These are phyloP conservation scores for Zalaria sp. DNA, from an alignment of 2,329 filamentous ascomycete genomes.

Conservation along the genomic window DNA sequence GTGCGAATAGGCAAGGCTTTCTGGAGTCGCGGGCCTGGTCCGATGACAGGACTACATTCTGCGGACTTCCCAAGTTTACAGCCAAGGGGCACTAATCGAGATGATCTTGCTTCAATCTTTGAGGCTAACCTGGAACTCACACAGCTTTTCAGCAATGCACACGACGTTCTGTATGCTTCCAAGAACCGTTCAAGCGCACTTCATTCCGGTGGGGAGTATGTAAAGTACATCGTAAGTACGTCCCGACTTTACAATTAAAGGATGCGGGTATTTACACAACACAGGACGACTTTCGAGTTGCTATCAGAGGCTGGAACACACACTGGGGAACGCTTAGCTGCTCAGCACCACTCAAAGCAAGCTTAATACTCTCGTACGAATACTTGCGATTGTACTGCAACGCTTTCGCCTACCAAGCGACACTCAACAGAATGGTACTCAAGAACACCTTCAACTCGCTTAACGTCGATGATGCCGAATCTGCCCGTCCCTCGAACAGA, in stretches of 20 bases:
- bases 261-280: neutral
- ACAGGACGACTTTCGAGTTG: constrained; percentile 17
- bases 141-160: constrained; percentile 19
- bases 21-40: constrained; percentile 18
- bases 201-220: constrained; percentile 19
- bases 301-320: constrained; percentile 18
- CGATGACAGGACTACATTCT: constrained; percentile 17
- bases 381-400: constrained; percentile 53
- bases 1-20: constrained; percentile 20
- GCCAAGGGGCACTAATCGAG: constrained; percentile 10
- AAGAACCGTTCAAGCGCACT: constrained; percentile 18
- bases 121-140: constrained; percentile 20
- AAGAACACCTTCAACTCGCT: constrained; percentile 26
- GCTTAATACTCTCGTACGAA: constrained; percentile 47
- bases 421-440: constrained; percentile 14
- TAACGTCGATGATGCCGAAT: neutral
- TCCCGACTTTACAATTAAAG: neutral
- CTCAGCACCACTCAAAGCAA: constrained; percentile 44
- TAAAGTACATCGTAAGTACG: constrained; percentile 15
- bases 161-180: constrained; percentile 19
- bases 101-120: constrained; percentile 19
- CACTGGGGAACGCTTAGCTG: constrained; percentile 16
- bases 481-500: neutral
- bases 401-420: constrained; percentile 48
- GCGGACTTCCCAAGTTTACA: constrained; percentile 18